Evolutionary conservation across 129 eudicot species (phyloP), one percentile per base, ranked within the genome.

Genomic region (Flaveria trinervia): DNA sequence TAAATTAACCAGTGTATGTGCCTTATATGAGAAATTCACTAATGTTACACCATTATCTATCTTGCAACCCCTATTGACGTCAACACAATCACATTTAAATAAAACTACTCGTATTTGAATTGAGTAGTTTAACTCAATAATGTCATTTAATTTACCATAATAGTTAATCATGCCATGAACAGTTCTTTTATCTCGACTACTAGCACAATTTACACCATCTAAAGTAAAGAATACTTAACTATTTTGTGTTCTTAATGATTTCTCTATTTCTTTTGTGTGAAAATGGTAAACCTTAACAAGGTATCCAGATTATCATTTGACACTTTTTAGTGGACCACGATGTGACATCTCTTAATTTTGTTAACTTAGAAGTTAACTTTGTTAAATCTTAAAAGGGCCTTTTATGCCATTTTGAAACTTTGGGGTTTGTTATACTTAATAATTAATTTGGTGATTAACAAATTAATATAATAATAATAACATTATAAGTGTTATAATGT

Each of bases 101-200:
- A 59, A 54, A n/a, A 54, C 61, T 54, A n/a, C 61, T 16, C 61
- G 25, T 59, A 22, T 59, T 59, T 22, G 13, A 59, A 39, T n/a
- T 0, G 48, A 51, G 22, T 51, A 51, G 22, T 51, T 51, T 51
- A 51, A 51, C 57, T 51, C 57, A 51, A 65, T 15, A 65, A 65
- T 30, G 70, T 65, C 70, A 8, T 65, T 65, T 46, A 26, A 15
- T 65, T 65, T 65, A 28, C 70, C 70, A 65, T 33, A 65, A 23
- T 65, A 65, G 70, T 65, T 65, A 14, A 65, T 33, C 45, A 33
- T 15, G 2, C 70, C 48, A 26, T 65, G 7, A 65, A 65, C 5
- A 30, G 23, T 48, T 22, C 46, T 65, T 65, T 48, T 65, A 65
- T 65, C 70, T 65, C 48, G 70, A 33, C 70, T 30, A 33, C 70